Percentiles rank a stretch among this genome's conserved stretches.
Evolutionary conservation across 352 stramenopile species (phyloP).

Genomic region (Phytophthora sansomeana): DNA sequence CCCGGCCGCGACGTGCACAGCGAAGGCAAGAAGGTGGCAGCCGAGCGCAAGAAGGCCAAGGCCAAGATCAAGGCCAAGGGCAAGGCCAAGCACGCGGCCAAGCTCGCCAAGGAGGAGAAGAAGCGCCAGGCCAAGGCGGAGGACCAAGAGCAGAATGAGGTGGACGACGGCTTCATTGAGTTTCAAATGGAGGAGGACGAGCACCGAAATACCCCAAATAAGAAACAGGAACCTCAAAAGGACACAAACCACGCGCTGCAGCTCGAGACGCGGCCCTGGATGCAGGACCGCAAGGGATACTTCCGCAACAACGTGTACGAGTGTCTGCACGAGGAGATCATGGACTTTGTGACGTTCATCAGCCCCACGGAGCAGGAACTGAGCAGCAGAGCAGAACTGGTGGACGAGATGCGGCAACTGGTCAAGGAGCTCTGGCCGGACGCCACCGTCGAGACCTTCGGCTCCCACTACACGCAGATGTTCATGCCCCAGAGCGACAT

Average conservation of each 20-base stretch:
- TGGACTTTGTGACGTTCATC: constrained; percentile 94
- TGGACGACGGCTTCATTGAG: constrained; percentile 65
- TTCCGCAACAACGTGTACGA: constrained; percentile 80
- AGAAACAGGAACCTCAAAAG: constrained; percentile 15
- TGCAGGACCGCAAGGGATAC: constrained; percentile 67
- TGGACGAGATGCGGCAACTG: constrained; percentile 78
- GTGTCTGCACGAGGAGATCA: constrained; percentile 96
- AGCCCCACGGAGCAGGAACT: constrained; percentile 86
- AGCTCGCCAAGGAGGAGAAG: constrained; percentile 60
- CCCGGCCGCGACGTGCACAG: constrained; percentile 38
- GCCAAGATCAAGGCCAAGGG: constrained; percentile 68
- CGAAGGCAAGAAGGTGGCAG: constrained; percentile 36
- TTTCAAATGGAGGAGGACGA: constrained; percentile 32
- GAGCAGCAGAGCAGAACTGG: constrained; percentile 61
- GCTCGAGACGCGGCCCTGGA: constrained; percentile 74
- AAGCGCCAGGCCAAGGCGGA: constrained; percentile 39
- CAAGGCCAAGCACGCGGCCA: constrained; percentile 58
- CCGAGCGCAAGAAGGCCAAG: constrained; percentile 60
- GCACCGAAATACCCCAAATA: constrained; percentile 5
- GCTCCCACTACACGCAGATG: constrained; percentile 93
- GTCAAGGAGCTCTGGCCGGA: constrained; percentile 65
- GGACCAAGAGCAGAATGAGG: constrained; percentile 13
- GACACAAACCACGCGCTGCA: constrained; percentile 36
- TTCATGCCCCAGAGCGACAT: constrained; percentile 94
- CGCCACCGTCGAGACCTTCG: constrained; percentile 91